phyloP scores from a whole-genome alignment of 345 rosid species.

The Eucalyptus tenuipes region DNA sequence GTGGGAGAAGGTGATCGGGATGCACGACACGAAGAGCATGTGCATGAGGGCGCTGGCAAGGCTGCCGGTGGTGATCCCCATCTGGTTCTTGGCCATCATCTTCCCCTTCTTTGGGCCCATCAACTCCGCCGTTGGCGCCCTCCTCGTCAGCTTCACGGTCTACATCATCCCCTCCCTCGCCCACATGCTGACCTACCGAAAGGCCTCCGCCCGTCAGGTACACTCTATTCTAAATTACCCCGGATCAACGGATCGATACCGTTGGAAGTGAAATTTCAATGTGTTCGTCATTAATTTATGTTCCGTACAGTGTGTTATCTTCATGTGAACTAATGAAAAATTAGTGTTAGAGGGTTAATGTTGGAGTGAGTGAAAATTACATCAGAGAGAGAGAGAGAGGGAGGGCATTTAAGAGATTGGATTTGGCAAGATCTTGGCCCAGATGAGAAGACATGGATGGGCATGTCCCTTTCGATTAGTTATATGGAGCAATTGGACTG shows the following conservation, averaged over 20 bases:
- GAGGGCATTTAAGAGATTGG: slow-evolving; percentile 26
- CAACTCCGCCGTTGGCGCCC: slow-evolving; percentile 95
- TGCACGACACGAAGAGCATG: slow-evolving; percentile 91
- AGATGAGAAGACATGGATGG: slow-evolving; percentile 13
- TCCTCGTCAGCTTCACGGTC: slow-evolving; percentile 96
- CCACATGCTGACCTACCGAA: slow-evolving; percentile 96
- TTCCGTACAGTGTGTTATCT: neutral
- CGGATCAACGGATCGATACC: neutral
- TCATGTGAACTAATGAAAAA: neutral
- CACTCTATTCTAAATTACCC: neutral
- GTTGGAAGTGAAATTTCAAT: neutral
- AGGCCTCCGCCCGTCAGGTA: slow-evolving; percentile 94
- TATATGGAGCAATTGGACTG: slow-evolving; percentile 19
- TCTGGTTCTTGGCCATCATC: slow-evolving; percentile 95
- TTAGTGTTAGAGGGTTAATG: neutral
- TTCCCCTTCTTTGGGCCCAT: slow-evolving; percentile 99
- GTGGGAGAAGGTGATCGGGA: slow-evolving; percentile 99
- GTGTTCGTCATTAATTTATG: neutral
- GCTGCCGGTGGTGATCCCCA: slow-evolving; percentile 91
- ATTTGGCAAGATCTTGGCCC: slow-evolving; percentile 18
- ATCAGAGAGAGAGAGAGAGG: neutral
- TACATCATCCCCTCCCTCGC: slow-evolving; percentile 90
- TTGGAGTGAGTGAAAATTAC: neutral
- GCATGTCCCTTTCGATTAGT: slow-evolving; percentile 31
- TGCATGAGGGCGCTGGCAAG: slow-evolving; percentile 81